Evolutionary conservation across 2,329 filamentous ascomycete genomes (phyloP).

Genomic region (Hymenoscyphus occultus): DNA sequence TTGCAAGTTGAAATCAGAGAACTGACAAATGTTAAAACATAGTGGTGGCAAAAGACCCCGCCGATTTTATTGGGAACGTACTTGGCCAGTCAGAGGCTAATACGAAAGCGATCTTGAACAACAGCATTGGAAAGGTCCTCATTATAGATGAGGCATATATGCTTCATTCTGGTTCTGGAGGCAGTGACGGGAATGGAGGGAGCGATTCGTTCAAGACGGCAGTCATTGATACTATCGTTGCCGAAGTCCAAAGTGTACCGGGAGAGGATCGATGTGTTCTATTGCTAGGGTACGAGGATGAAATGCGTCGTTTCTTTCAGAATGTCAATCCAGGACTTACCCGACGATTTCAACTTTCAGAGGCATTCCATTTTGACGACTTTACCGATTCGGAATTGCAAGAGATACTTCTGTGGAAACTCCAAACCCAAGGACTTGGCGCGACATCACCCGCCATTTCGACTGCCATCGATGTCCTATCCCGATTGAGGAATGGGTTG

Average conservation of each 20-base stretch:
- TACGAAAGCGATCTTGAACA: constrained; percentile 68
- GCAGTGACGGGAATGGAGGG: constrained; percentile 35
- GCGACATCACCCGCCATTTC: constrained; percentile 50
- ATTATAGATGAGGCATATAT: constrained; percentile 80
- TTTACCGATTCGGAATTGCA: constrained; percentile 58
- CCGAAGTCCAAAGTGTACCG: constrained; percentile 66
- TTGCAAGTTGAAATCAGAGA: not conserved
- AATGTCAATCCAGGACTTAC: constrained; percentile 68
- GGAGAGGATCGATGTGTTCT: constrained; percentile 72
- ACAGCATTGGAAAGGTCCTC: constrained; percentile 68
- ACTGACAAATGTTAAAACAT: not conserved
- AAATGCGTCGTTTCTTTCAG: constrained; percentile 72
- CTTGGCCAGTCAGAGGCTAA: constrained; percentile 67
- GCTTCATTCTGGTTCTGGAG: constrained; percentile 44
- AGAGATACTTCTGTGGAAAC: constrained; percentile 60
- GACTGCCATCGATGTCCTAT: constrained; percentile 58
- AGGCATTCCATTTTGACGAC: constrained; percentile 67
- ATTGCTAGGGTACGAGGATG: constrained; percentile 65
- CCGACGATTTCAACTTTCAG: constrained; percentile 61
- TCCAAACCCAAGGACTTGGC: constrained; percentile 53
- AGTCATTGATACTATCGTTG: constrained; percentile 70
- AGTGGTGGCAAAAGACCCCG: constrained; percentile 69
- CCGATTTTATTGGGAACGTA: constrained; percentile 65
- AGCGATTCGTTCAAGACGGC: constrained; percentile 56
- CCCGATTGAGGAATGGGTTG: constrained; percentile 57